Base-by-base conservation (phyloP, 805 yeast species). In the Candida mattraensis region DNA sequence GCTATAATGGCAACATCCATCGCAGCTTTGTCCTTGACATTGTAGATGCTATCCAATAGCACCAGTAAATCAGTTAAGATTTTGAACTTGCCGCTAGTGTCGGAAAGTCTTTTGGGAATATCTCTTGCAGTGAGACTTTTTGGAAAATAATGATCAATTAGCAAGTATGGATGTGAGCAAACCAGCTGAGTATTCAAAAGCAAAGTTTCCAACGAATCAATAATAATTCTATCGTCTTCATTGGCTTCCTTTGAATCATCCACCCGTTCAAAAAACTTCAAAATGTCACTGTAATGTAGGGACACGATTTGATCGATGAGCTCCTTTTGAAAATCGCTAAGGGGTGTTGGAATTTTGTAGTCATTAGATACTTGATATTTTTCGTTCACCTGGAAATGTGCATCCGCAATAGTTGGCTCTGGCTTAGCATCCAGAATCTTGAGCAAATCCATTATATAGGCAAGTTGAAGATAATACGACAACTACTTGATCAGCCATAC, bases 281-380 rank as follows among this genome's bases (percentile, higher is more conserved):
- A 67, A 39, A 91, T 87, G 55, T 89, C 98, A 21, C 91, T 78
- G 56, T 89, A 91, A 61, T 91, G 98, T 25, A 88, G 67, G 2
- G 95, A 85, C 9, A 91, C 85, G 19, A 93, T 88, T 56, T 88
- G 96, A 59, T 91, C 95, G 8, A 89, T 86, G 34, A 91, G 69
- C 51, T 88, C 93, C 51, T 80, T 83, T 56, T 91, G 98, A 48
- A 85, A 85, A 44, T 83, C 87, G 35, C 82, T 76, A 79, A 88
- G 76, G 3, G 95, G 89, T 5, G 91, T 81, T 1, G 94, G 84
- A 18, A 88, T 64, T 57, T 78, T 74, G 56, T 86, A 87, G 44
- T 83, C 94, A 9, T 87, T 72, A 8, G 72, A 64, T 3, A 50
- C 51, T 41, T 70, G 70, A 35, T 61, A 59, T 7, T 24, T 38